Percentiles rank a stretch among this genome's conserved stretches.
These are phyloP conservation scores for Phaeophleospora eucalypticola DNA, from an alignment of 2,329 filamentous ascomycete genomes.

Conservation along the genomic window DNA sequence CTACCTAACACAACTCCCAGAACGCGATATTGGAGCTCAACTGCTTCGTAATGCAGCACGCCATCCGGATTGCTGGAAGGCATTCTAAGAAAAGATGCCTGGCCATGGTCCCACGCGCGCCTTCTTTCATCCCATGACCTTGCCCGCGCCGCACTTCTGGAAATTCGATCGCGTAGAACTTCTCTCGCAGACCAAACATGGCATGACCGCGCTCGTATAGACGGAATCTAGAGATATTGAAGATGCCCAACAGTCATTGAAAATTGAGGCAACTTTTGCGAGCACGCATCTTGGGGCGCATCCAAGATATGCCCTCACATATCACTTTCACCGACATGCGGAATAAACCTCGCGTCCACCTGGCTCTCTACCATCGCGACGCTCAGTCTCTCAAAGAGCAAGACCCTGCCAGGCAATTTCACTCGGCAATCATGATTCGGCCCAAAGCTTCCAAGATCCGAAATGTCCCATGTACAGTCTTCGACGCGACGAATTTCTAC, in stretches of 20 bases:
- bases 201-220: too few relatives aligned
- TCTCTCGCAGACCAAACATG: too few relatives aligned
- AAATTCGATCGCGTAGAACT: too few relatives aligned
- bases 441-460: neutral
- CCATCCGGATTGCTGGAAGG: too few relatives aligned
- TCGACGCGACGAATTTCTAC: neutral
- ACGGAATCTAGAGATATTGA: too few relatives aligned
- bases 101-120: too few relatives aligned
- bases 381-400: neutral
- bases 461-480: neutral
- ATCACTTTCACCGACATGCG: neutral
- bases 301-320: neutral
- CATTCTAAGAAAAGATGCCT: too few relatives aligned
- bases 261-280: neutral
- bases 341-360: neutral
- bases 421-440: neutral
- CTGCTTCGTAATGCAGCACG: too few relatives aligned
- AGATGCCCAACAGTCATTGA: neutral
- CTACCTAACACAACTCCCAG: neutral
- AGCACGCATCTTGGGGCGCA: neutral
- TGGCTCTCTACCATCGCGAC: neutral
- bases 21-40: too few relatives aligned
- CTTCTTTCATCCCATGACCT: too few relatives aligned
- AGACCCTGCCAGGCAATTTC: neutral
- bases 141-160: too few relatives aligned